A percentile compares a stretch with the other conserved stretches of the same genome.
phyloP scores from a whole-genome alignment of 2,329 filamentous ascomycete species.

The Drechmeria coniospora region DNA sequence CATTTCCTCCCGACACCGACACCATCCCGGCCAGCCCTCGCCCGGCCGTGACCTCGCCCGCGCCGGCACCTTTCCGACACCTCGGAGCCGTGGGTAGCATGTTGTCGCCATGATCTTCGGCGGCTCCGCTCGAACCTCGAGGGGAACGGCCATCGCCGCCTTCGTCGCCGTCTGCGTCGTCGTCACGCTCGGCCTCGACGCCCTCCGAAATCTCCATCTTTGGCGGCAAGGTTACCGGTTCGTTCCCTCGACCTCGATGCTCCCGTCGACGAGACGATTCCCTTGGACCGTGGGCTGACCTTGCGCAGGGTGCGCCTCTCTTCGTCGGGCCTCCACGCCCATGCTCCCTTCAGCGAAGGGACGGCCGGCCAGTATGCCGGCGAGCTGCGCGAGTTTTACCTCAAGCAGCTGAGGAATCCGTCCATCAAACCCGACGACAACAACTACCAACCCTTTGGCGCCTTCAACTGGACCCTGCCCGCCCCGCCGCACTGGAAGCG shows the following conservation, averaged over 20 bases:
- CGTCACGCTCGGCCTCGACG: constrained; percentile 16
- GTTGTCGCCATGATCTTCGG: constrained; percentile 14
- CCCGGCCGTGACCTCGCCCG: too few species aligned
- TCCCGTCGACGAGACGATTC: too few species aligned
- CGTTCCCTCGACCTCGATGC: too few species aligned
- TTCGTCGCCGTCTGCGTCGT: constrained; percentile 17
- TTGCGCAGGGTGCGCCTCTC: too few species aligned
- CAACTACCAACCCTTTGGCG: constrained; percentile 16
- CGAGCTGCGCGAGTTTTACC: constrained; percentile 15
- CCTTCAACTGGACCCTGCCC: constrained; percentile 16
- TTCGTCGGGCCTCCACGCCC: too few species aligned
- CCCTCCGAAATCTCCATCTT: too few species aligned
- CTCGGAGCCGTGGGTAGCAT: too few species aligned
- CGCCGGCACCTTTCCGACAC: too few species aligned
- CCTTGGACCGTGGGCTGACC: too few species aligned
- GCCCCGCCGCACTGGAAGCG: constrained; percentile 15
- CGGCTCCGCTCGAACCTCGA: constrained; percentile 14
- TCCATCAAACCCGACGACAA: constrained; percentile 11
- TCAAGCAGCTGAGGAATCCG: constrained; percentile 17
- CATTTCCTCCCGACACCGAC: too few species aligned
- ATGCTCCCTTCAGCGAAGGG: not conserved
- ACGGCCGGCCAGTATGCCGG: not conserved
- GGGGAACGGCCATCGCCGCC: constrained; percentile 13
- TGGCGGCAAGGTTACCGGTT: constrained; percentile 9
- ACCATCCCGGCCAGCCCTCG: too few species aligned